A percentile compares a stretch with the other conserved stretches of the same genome.
These are phyloP conservation scores for Melaleuca quinquenervia DNA, from an alignment of 345 rosid species.

Conservation along the genomic window DNA sequence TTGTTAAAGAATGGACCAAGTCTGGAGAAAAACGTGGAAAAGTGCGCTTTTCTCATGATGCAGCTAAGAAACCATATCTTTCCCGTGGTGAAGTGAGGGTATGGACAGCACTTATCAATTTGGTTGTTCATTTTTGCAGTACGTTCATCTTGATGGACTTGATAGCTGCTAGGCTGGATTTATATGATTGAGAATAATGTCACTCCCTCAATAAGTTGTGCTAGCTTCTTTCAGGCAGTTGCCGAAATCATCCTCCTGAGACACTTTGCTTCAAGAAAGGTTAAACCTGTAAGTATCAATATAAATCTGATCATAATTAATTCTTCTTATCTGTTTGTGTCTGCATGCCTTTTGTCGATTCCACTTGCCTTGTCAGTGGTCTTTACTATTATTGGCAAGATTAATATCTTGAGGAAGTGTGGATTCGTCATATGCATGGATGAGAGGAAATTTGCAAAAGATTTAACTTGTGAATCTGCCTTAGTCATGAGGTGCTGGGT, in stretches of 20 bases:
- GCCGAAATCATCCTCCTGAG: constrained; percentile 67
- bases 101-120: not conserved
- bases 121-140: not conserved
- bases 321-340: not conserved
- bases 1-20: constrained; percentile 69
- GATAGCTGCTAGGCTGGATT: not conserved
- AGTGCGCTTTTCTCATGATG: constrained; percentile 70
- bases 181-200: not conserved
- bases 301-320: not conserved
- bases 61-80: constrained; percentile 52
- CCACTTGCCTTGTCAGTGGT: not conserved
- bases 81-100: constrained; percentile 78
- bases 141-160: not conserved
- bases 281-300: constrained; percentile 56
- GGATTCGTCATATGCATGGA: not conserved
- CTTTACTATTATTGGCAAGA: not conserved
- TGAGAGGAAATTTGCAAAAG: not conserved
- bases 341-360: not conserved
- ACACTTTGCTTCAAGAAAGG: constrained; percentile 57
- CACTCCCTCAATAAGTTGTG: not conserved
- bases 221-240: constrained; percentile 45
- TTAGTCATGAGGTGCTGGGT: not conserved
- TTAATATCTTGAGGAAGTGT: not conserved
- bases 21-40: constrained; percentile 60
- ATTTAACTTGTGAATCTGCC: not conserved